phyloP scores from a whole-genome alignment of 805 yeast species.

The Lipomyces lipofer region DNA sequence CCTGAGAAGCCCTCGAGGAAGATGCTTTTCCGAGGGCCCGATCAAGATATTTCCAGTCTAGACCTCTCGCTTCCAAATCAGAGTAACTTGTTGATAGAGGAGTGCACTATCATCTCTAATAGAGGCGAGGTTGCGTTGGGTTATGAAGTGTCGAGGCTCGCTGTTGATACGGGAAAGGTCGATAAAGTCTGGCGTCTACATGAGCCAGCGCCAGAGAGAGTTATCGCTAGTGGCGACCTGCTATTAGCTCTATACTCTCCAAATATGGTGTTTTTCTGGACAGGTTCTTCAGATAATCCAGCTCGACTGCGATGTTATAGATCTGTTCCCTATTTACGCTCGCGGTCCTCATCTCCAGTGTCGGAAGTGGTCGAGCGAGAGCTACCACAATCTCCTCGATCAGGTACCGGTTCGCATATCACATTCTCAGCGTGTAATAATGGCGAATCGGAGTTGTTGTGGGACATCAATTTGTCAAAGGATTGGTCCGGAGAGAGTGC shows the following conservation, averaged over 20 bases:
- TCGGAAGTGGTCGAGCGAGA: not conserved
- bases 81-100: slow-evolving; percentile 10
- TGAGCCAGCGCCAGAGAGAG: slow-evolving; percentile 18
- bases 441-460: slow-evolving; percentile 5
- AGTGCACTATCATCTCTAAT: slow-evolving; percentile 2
- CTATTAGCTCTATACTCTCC: slow-evolving; percentile 20
- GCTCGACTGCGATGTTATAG: slow-evolving; percentile 15
- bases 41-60: slow-evolving; percentile 9
- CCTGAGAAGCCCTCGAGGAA: not conserved
- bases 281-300: slow-evolving; percentile 17
- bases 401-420: too few relatives aligned
- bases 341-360: not conserved
- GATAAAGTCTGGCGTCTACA: slow-evolving; percentile 10
- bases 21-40: slow-evolving; percentile 3
- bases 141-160: slow-evolving; percentile 3
- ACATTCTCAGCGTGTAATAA: slow-evolving; percentile 2
- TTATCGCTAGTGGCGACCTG: slow-evolving; percentile 7
- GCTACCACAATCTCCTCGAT: not conserved
- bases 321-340: slow-evolving; percentile 1
- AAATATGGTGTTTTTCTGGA: slow-evolving; percentile 23
- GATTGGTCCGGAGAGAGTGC: slow-evolving; percentile 10
- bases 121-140: slow-evolving; percentile 7
- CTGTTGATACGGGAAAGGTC: slow-evolving; percentile 1
- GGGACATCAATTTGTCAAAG: slow-evolving; percentile 17
- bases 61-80: slow-evolving; percentile 17